Conservation (phyloP, 441 rosid genomes). For the Bocquillonia castaneifolia region DNA sequence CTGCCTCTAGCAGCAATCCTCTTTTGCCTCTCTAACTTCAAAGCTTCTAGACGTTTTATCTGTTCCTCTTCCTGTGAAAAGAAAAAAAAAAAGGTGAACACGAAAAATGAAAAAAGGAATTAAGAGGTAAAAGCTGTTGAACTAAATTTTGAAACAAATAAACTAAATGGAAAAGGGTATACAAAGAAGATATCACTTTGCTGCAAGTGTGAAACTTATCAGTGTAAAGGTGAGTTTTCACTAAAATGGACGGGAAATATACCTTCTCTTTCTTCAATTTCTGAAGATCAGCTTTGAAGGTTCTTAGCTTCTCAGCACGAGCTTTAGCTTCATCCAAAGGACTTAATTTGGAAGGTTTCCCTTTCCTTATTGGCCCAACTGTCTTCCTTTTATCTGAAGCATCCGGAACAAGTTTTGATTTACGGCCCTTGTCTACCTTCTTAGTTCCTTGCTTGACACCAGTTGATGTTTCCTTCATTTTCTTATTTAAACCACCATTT, state of each 20-base stretch:
- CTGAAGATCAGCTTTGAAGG: slow-evolving; percentile 85
- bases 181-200: no score
- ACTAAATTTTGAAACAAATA: not conserved
- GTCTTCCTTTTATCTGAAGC: slow-evolving; percentile 56
- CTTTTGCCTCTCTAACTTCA: slow-evolving; percentile 87
- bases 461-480: slow-evolving; percentile 33
- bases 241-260: slow-evolving; percentile 11
- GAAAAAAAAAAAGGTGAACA: not conserved
- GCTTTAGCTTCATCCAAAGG: slow-evolving; percentile 91
- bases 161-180: slow-evolving; percentile 1
- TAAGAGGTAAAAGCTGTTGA: not conserved
- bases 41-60: slow-evolving; percentile 67
- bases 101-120: not conserved
- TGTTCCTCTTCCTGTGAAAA: slow-evolving; percentile 73
- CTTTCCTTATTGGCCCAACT: slow-evolving; percentile 73
- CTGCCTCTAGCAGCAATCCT: slow-evolving; percentile 78
- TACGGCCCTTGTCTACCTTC: slow-evolving; percentile 54
- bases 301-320: slow-evolving; percentile 88
- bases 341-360: slow-evolving; percentile 69
- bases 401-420: slow-evolving; percentile 46
- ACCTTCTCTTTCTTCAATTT: slow-evolving; percentile 93
- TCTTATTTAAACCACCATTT: slow-evolving; percentile 37
- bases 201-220: slow-evolving; percentile 5
- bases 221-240: slow-evolving; percentile 1
- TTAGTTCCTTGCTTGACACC: slow-evolving; percentile 45